A percentile compares a stretch with the other conserved stretches of the same genome.
phyloP scores from a whole-genome alignment of 2,329 filamentous ascomycete species.

The Fusarium sp. region DNA sequence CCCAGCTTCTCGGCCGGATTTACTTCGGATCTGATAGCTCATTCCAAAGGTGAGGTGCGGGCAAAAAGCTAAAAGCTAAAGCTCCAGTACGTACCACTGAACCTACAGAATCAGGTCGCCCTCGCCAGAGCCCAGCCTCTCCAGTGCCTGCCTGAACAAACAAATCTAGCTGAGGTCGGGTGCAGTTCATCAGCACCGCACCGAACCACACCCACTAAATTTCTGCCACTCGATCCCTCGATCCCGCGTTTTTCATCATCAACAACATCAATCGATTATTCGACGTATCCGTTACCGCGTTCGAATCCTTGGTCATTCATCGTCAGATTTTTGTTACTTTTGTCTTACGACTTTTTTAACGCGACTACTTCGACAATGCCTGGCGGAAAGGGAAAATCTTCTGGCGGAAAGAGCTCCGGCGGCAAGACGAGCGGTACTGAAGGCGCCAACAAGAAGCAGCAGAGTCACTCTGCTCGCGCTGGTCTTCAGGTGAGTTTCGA shows the following conservation, averaged over 20 bases:
- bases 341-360: conserved; percentile 39
- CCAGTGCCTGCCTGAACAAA: conserved; percentile 42
- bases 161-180: neutral
- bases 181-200: conserved; percentile 42
- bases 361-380: conserved; percentile 63
- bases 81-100: conserved; percentile 32
- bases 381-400: conserved; percentile 94
- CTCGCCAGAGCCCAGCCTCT: conserved; percentile 27
- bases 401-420: conserved; percentile 87
- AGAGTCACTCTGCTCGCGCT: conserved; percentile 95
- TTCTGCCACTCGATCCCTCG: conserved; percentile 47
- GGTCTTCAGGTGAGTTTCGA: conserved; percentile 84
- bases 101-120: conserved; percentile 9
- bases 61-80: conserved; percentile 20
- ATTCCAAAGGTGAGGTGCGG: conserved; percentile 19
- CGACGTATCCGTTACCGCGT: conserved; percentile 38
- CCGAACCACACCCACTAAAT: conserved; percentile 45
- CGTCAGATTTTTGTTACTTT: conserved; percentile 25
- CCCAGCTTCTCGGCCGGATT: conserved; percentile 40
- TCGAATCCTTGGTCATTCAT: conserved; percentile 39
- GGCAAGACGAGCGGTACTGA: conserved; percentile 76
- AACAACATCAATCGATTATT: conserved; percentile 44
- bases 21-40: conserved; percentile 42
- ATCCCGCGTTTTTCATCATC: conserved; percentile 45
- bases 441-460: conserved; percentile 79